Percentiles rank a stretch among this genome's conserved stretches.
phyloP scores from a whole-genome alignment of 2,329 filamentous ascomycete species.

The Metarhizium humberi region DNA sequence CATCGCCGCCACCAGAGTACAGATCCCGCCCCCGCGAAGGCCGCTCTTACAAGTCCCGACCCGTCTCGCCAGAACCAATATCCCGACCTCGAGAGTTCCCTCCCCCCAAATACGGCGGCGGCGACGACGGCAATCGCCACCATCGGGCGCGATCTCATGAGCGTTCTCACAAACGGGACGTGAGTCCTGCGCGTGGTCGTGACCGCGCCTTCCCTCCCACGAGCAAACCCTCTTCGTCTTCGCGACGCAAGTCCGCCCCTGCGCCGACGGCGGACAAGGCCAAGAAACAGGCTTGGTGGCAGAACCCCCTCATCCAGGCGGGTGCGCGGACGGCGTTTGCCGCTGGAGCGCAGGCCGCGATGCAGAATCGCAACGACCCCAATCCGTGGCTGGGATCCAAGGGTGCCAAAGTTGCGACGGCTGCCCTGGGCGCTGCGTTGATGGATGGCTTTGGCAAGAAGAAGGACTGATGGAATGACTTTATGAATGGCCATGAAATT shows the following conservation, averaged over 20 bases:
- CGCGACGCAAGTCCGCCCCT: slow-evolving; percentile 10
- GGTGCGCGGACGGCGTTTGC: slow-evolving; percentile 37
- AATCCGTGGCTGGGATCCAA: slow-evolving; percentile 39
- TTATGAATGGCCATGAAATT: neutral
- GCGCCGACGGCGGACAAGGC: slow-evolving; percentile 11
- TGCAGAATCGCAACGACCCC: slow-evolving; percentile 34
- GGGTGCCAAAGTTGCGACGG: slow-evolving; percentile 37
- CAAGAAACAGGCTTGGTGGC: slow-evolving; percentile 23
- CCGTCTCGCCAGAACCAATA: slow-evolving; percentile 5
- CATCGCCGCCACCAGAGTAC: slow-evolving; percentile 10
- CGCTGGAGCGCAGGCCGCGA: slow-evolving; percentile 38
- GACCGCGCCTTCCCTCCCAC: slow-evolving; percentile 6
- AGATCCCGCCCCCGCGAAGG: slow-evolving; percentile 9
- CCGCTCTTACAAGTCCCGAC: neutral
- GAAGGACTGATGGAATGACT: slow-evolving; percentile 10
- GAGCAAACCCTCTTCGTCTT: slow-evolving; percentile 5
- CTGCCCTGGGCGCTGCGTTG: slow-evolving; percentile 38
- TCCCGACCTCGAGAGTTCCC: neutral
- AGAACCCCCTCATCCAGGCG: slow-evolving; percentile 28
- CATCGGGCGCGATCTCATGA: slow-evolving; percentile 16
- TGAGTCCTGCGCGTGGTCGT: slow-evolving; percentile 14
- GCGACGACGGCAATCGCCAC: slow-evolving; percentile 10
- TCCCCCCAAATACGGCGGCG: slow-evolving; percentile 9
- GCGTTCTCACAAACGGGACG: slow-evolving; percentile 10
- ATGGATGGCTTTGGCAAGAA: slow-evolving; percentile 36